These are phyloP conservation scores for Suhomyces terraborum DNA, from an alignment of 1,139 yeast species.

Conservation along the genomic window DNA sequence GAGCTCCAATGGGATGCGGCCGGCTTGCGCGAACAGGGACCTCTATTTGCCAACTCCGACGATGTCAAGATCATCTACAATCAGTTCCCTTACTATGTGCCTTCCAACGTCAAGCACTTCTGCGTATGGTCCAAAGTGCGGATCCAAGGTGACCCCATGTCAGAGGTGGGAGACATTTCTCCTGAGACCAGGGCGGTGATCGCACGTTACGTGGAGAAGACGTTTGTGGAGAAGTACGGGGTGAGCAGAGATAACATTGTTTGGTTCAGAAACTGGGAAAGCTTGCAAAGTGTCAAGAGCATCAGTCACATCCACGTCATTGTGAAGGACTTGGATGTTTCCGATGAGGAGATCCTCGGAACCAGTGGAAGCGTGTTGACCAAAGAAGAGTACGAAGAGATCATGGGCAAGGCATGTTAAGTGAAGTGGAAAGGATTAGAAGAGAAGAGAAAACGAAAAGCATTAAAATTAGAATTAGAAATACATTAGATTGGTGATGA, in stretches of 20 bases:
- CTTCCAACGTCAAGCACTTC: constrained; percentile 37
- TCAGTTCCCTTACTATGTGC: constrained; percentile 49
- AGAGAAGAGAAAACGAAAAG: not conserved
- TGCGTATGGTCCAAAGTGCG: constrained; percentile 46
- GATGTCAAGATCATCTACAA: constrained; percentile 36
- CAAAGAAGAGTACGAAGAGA: constrained; percentile 11
- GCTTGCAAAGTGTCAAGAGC: constrained; percentile 57
- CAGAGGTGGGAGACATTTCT: constrained; percentile 49
- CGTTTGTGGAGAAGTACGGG: constrained; percentile 46
- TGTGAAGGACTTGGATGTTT: constrained; percentile 30
- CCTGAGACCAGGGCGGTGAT: constrained; percentile 37
- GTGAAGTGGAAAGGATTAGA: not conserved
- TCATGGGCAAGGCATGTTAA: constrained; percentile 5
- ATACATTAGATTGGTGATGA: too few species aligned
- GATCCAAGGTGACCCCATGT: constrained; percentile 35
- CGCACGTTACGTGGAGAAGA: constrained; percentile 42
- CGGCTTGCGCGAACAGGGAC: constrained; percentile 27
- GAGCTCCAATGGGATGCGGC: constrained; percentile 39
- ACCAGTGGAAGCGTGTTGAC: constrained; percentile 14
- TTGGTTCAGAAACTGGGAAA: constrained; percentile 68
- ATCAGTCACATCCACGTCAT: constrained; percentile 63
- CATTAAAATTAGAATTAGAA: too few species aligned
- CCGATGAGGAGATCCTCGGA: constrained; percentile 13
- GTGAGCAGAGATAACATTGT: constrained; percentile 39
- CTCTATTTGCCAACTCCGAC: constrained; percentile 19